These are phyloP conservation scores for Scutellaria minor DNA, from an alignment of 257 asterid species.

Conservation along the genomic window DNA sequence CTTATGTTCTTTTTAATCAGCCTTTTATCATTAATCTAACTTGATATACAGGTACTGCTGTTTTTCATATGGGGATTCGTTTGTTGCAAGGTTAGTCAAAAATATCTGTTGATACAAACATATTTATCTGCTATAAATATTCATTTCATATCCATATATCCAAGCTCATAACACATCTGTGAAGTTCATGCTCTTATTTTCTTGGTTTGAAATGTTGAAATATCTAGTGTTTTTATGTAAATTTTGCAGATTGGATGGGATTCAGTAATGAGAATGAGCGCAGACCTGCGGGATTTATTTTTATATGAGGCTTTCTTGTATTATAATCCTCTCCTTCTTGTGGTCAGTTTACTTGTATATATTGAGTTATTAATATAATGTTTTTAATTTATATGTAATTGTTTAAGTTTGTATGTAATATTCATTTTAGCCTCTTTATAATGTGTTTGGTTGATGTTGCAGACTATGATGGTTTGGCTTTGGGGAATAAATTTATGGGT, in stretches of 20 bases:
- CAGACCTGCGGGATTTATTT: slow-evolving; percentile 86
- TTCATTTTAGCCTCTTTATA: slow-evolving; percentile 3
- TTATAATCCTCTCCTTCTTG: slow-evolving; percentile 95
- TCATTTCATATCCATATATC: slow-evolving; percentile 12
- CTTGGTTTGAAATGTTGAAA: slow-evolving; percentile 24
- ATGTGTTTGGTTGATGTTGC: slow-evolving; percentile 45
- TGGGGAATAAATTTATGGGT: slow-evolving; percentile 98
- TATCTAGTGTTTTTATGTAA: slow-evolving; percentile 31
- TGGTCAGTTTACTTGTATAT: slow-evolving; percentile 67
- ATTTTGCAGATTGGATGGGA: slow-evolving; percentile 93
- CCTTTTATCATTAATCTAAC: slow-evolving; percentile 34
- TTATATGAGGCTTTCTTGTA: slow-evolving; percentile 96
- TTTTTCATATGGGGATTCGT: slow-evolving; percentile 81
- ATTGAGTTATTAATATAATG: slow-evolving; percentile 17
- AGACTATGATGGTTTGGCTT: slow-evolving; percentile 97
- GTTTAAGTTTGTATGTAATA: slow-evolving; percentile 13
- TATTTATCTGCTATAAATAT: slow-evolving; percentile 20
- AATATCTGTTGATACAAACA: slow-evolving; percentile 19
- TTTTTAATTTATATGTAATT: neutral
- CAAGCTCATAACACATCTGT: slow-evolving; percentile 1
- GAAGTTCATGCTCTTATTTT: slow-evolving; percentile 14
- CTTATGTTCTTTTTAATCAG: slow-evolving; percentile 6
- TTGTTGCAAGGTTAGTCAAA: slow-evolving; percentile 88
- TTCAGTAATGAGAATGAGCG: slow-evolving; percentile 99
- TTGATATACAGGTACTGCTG: slow-evolving; percentile 69